phyloP scores from a whole-genome alignment of 139 green algal genomes.

The Volvox reticuliferus region DNA sequence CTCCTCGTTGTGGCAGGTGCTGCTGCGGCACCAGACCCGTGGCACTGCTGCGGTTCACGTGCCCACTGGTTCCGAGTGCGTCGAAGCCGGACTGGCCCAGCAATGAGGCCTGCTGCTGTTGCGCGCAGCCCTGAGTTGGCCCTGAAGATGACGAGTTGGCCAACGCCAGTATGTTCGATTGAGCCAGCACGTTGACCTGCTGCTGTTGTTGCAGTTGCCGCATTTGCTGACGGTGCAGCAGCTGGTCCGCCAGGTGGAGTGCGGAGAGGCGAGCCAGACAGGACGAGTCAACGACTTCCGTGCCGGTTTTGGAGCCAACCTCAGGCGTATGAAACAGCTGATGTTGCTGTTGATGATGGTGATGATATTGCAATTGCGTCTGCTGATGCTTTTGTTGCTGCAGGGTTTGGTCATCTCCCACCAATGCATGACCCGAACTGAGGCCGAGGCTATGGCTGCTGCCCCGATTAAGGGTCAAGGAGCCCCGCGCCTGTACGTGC shows the following conservation, averaged over 20 bases:
- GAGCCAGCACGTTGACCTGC: not conserved
- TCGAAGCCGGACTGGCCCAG: too few species aligned
- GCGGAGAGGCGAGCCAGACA: slow-evolving; percentile 21
- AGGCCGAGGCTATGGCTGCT: not conserved
- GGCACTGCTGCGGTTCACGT: too few species aligned
- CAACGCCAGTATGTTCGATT: not conserved
- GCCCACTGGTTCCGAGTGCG: too few species aligned
- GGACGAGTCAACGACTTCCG: slow-evolving; percentile 19
- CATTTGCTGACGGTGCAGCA: not conserved
- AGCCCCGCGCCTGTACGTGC: not conserved
- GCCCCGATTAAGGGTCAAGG: not conserved
- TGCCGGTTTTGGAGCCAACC: not conserved
- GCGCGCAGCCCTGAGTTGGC: too few species aligned
- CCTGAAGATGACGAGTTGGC: not conserved
- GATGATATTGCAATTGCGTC: not conserved
- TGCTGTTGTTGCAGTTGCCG: not conserved
- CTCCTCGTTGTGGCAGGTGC: not conserved
- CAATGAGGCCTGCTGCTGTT: not conserved
- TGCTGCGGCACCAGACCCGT: not conserved
- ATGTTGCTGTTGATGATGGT: not conserved
- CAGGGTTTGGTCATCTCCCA: not conserved
- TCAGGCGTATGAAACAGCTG: not conserved
- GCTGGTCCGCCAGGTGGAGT: slow-evolving; percentile 37
- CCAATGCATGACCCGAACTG: not conserved
- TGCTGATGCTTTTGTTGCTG: not conserved